Evolutionary conservation across 441 rosid genomes (phyloP), one percentile per base, ranked within the genome.

Genomic region (Aleurites moluccanus): DNA sequence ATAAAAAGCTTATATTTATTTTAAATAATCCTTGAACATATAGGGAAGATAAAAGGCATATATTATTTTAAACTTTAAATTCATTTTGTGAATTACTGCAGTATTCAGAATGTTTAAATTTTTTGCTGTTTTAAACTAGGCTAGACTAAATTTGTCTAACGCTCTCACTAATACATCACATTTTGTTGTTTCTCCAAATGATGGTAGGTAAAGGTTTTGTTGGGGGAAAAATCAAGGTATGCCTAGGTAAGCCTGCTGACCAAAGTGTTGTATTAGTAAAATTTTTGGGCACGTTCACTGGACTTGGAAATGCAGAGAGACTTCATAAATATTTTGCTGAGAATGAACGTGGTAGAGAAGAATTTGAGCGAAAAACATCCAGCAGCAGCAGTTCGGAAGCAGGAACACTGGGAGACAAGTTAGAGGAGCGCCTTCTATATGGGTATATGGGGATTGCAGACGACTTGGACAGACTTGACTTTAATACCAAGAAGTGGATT

Each of bases 381-480:
- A 71, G 64, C 67, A 68, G 70, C 67, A 55, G 33, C 63, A 56
- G 28, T 1, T 40, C 18, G 30, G 69, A 70, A 61, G 83, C 57
- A 35, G 59, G 72, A 50, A 33, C 11, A 42, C 40, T 23, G 47
- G 86, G 78, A 42, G 88, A 84, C 27, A 76, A 76, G 74, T 55
- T 75, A 73, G 83, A 81, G 78, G 91, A 86, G 80, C 71, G 69
- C 1, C 81, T 85, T 47, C 83, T 86, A 0, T 86, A 85, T 16
- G 93, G 93, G 14, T 89, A 85, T 83, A 77, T 86, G 74, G 94
- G 88, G 50, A 76, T 86, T 53, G 84, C 92, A 0, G 90, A 90
- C 64, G 94, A 90, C 85, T 80, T 90, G 80, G 90, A 87, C 76
- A 79, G 77, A 63, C 81, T 86, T 11, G 94, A 90, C 75, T 86